phyloP scores from a whole-genome alignment of 2,329 filamentous ascomycete genomes.

The Aspergillaceae sp. region DNA sequence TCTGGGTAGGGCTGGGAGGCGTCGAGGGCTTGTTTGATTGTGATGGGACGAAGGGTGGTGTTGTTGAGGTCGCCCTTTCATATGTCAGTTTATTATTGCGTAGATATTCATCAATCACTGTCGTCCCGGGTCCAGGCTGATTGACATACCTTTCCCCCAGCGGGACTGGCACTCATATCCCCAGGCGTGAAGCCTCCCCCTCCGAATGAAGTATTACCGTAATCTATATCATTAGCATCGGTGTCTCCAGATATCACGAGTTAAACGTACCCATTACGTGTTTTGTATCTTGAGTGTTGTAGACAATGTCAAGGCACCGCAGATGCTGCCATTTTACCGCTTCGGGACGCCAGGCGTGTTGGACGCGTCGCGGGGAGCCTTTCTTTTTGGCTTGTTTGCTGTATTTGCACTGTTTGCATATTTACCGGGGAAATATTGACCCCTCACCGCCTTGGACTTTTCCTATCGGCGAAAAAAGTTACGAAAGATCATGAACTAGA shows the following conservation, averaged over 20 bases:
- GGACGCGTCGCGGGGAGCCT: slow-evolving; percentile 25
- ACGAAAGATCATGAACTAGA: not conserved
- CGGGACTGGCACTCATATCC: slow-evolving; percentile 39
- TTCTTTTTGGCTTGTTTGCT: not conserved
- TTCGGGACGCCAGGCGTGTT: slow-evolving; percentile 35
- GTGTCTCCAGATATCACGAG: not conserved
- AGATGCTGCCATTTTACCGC: slow-evolving; percentile 25
- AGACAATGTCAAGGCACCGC: slow-evolving; percentile 2
- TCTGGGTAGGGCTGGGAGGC: slow-evolving; percentile 66
- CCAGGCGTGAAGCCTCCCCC: slow-evolving; percentile 53
- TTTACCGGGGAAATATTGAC: slow-evolving; percentile 9
- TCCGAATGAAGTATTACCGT: slow-evolving; percentile 47
- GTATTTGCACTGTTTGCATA: slow-evolving; percentile 20
- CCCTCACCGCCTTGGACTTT: slow-evolving; percentile 24
- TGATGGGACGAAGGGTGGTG: slow-evolving; percentile 74
- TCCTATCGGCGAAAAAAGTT: slow-evolving; percentile 5
- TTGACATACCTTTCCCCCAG: slow-evolving; percentile 17
- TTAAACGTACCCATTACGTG: slow-evolving; percentile 22
- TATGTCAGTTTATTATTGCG: slow-evolving; percentile 3
- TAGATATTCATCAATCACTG: not conserved
- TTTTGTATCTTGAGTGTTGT: not conserved
- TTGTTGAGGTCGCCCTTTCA: slow-evolving; percentile 58
- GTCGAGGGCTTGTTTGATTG: slow-evolving; percentile 87
- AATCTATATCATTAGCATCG: slow-evolving; percentile 18
- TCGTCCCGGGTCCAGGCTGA: not conserved